These are phyloP conservation scores for Trametes elegans DNA, from an alignment of 768 basidiomycete genomes.

Conservation along the genomic window DNA sequence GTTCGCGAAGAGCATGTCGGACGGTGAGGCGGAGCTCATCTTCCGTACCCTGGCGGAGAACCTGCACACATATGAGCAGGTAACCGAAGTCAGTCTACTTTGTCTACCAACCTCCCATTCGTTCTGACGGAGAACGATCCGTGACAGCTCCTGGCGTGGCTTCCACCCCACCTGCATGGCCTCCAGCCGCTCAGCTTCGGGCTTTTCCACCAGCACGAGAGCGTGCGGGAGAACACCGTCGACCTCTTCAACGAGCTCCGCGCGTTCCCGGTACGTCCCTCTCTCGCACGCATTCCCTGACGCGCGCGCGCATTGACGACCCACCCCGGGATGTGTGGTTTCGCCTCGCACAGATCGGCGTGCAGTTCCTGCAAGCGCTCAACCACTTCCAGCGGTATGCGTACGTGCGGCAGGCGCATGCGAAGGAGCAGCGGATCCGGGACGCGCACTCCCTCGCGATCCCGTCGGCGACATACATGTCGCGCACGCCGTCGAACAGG, in stretches of 20 bases:
- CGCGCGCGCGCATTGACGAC: not conserved
- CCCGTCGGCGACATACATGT: slow-evolving; percentile 28
- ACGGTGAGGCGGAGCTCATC: slow-evolving; percentile 73
- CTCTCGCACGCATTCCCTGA: not conserved
- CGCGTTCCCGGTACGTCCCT: slow-evolving; percentile 61
- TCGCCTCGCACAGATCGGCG: slow-evolving; percentile 57
- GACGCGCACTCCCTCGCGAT: slow-evolving; percentile 37
- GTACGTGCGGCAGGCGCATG: slow-evolving; percentile 79
- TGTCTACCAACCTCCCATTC: not conserved
- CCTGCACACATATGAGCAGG: slow-evolving; percentile 81
- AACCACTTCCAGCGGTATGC: slow-evolving; percentile 91
- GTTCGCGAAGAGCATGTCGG: slow-evolving; percentile 65
- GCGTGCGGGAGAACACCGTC: slow-evolving; percentile 74
- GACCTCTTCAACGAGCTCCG: slow-evolving; percentile 83
- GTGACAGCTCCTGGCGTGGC: slow-evolving; percentile 73
- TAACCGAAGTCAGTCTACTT: slow-evolving; percentile 66
- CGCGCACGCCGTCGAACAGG: slow-evolving; percentile 44
- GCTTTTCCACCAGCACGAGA: slow-evolving; percentile 83
- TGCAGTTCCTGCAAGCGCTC: slow-evolving; percentile 70
- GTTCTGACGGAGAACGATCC: not conserved
- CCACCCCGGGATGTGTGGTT: too few relatives aligned
- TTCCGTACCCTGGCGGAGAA: slow-evolving; percentile 70
- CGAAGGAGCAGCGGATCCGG: slow-evolving; percentile 44
- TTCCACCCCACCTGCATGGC: slow-evolving; percentile 78
- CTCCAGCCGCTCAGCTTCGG: slow-evolving; percentile 85